Evolutionary conservation across 2,329 filamentous ascomycete species (phyloP).

Genomic region (Neopestalotiopsis sp.): DNA sequence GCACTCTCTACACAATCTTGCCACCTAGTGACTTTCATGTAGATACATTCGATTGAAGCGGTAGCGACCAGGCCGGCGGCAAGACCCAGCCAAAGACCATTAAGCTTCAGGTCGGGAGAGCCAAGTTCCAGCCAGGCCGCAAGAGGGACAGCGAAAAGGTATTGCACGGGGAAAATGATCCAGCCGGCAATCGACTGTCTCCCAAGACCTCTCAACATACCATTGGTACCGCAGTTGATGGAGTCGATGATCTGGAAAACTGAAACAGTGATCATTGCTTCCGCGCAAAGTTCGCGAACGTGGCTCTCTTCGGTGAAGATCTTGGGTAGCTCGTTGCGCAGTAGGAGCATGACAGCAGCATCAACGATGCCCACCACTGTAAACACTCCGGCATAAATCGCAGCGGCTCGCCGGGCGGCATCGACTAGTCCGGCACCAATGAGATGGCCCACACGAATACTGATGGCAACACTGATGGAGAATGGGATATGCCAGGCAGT

Average conservation of each 20-base stretch:
- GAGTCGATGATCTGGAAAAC: constrained; percentile 41
- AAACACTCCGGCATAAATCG: constrained; percentile 40
- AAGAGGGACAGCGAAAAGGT: constrained; percentile 42
- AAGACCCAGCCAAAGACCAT: constrained; percentile 42
- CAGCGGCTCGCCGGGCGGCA: constrained; percentile 36
- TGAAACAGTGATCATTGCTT: constrained; percentile 38
- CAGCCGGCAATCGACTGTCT: constrained; percentile 43
- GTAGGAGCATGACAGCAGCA: constrained; percentile 34
- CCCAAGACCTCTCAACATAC: constrained; percentile 44
- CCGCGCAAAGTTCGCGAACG: constrained; percentile 35
- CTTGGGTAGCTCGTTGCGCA: constrained; percentile 34
- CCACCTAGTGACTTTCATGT: constrained; percentile 37
- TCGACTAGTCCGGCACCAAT: constrained; percentile 42
- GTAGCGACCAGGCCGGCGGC: constrained; percentile 39
- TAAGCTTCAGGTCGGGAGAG: constrained; percentile 33
- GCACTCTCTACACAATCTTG: constrained; percentile 38
- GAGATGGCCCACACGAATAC: constrained; percentile 47
- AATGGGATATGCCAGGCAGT: constrained; percentile 50
- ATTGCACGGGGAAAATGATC: constrained; percentile 42
- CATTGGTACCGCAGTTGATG: constrained; percentile 41
- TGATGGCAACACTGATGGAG: constrained; percentile 45
- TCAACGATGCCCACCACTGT: constrained; percentile 38
- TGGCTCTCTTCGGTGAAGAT: constrained; percentile 38
- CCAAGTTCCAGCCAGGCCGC: constrained; percentile 45
- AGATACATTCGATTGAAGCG: constrained; percentile 36